phyloP scores from a whole-genome alignment of 192 early-diverging fungal genomes.

The Umbelopsis sp. region DNA sequence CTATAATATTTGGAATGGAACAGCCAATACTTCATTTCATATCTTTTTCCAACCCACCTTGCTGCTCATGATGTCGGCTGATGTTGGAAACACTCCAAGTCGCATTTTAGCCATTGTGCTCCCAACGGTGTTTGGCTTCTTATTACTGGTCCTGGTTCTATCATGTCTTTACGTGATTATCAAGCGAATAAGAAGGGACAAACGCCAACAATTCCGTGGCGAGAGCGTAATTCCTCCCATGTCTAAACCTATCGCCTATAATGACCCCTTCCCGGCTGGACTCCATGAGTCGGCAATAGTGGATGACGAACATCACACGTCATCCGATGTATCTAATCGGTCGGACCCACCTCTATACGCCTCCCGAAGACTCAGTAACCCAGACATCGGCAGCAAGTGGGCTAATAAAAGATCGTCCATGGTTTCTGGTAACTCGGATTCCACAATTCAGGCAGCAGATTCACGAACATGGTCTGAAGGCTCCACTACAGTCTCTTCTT shows the following conservation, averaged over 20 bases:
- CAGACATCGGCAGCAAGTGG: not conserved
- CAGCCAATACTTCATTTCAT: not conserved
- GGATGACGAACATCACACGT: not conserved
- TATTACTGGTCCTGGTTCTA: not conserved
- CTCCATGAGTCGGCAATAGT: not conserved
- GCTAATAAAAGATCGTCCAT: not conserved
- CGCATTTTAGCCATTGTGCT: not conserved
- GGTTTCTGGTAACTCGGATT: not conserved
- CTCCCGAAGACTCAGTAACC: slow-evolving; percentile 4
- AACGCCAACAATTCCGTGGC: not conserved
- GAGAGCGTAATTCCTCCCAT: not conserved
- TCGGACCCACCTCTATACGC: not conserved
- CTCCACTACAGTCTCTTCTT: not conserved
- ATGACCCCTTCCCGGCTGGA: not conserved
- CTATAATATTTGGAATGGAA: slow-evolving; percentile 1
- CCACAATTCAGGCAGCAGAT: not conserved
- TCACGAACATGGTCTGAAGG: not conserved
- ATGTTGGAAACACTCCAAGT: not conserved
- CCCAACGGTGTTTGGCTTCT: not conserved
- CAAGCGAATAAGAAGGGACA: not conserved
- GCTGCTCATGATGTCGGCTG: not conserved
- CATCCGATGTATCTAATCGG: not conserved
- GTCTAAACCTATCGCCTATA: slow-evolving; percentile 12
- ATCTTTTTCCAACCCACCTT: not conserved
- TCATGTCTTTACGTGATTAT: not conserved